A percentile compares a stretch with the other conserved stretches of the same genome.
These are phyloP conservation scores for Neobulgaria alba DNA, from an alignment of 2,329 filamentous ascomycete species.

Conservation along the genomic window DNA sequence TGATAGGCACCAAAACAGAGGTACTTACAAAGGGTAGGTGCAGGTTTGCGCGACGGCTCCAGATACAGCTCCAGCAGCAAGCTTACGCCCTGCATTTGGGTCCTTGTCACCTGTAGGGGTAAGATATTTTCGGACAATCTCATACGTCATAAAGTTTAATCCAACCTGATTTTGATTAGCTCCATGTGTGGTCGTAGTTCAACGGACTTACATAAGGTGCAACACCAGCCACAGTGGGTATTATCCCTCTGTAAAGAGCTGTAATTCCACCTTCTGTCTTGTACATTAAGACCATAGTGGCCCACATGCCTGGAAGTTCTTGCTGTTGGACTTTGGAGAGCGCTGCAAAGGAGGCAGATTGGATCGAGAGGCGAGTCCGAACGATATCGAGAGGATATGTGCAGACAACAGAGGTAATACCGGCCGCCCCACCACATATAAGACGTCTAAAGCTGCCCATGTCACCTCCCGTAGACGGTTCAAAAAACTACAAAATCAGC, in stretches of 20 bases:
- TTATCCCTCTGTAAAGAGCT: slow-evolving; percentile 88
- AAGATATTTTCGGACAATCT: slow-evolving; percentile 73
- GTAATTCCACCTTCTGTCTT: slow-evolving; percentile 75
- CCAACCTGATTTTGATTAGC: slow-evolving; percentile 56
- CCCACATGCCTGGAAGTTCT: slow-evolving; percentile 86
- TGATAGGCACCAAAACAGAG: neutral
- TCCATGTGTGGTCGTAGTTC: neutral
- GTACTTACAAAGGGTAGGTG: slow-evolving; percentile 89
- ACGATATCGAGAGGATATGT: slow-evolving; percentile 98
- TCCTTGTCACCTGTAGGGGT: slow-evolving; percentile 84
- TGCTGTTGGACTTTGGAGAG: slow-evolving; percentile 52
- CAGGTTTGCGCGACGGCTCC: slow-evolving; percentile 94
- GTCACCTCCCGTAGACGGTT: slow-evolving; percentile 63
- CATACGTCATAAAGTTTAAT: slow-evolving; percentile 98
- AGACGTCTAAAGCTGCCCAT: slow-evolving; percentile 68
- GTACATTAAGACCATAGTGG: slow-evolving; percentile 76
- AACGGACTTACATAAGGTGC: slow-evolving; percentile 70
- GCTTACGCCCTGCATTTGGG: slow-evolving; percentile 69
- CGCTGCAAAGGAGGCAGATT: slow-evolving; percentile 87
- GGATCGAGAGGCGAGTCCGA: slow-evolving; percentile 88
- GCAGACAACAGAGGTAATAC: slow-evolving; percentile 88
- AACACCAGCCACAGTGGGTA: slow-evolving; percentile 90
- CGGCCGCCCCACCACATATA: slow-evolving; percentile 82
- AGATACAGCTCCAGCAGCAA: slow-evolving; percentile 86
- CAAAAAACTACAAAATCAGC: slow-evolving; percentile 60